Percentiles rank a stretch among this genome's conserved stretches.
phyloP scores from a whole-genome alignment of 257 asterid genomes.

The Orobanche coerulescens region DNA sequence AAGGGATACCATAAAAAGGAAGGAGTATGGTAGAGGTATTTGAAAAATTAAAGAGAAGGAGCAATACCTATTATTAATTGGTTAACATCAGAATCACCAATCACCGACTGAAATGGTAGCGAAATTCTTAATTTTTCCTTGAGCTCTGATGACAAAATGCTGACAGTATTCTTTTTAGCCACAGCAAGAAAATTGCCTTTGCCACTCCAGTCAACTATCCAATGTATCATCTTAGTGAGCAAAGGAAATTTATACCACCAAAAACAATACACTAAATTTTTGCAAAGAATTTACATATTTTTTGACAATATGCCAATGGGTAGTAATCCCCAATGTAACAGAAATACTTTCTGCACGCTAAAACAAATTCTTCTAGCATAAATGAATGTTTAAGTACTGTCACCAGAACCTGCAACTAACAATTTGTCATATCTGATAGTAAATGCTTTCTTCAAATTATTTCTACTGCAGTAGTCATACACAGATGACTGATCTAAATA shows the following conservation, averaged over 20 bases:
- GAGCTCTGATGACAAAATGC: constrained; percentile 50
- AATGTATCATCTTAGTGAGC: constrained; percentile 24
- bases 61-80: constrained; percentile 38
- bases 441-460: neutral
- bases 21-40: constrained; percentile 2
- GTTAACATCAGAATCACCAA: constrained; percentile 49
- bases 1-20: no score
- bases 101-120: constrained; percentile 41
- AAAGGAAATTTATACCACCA: constrained; percentile 15
- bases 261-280: neutral
- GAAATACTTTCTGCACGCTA: neutral
- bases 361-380: neutral
- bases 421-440: constrained; percentile 9
- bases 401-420: neutral
- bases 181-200: constrained; percentile 61
- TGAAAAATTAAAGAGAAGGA: constrained; percentile 9
- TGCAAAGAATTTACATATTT: neutral
- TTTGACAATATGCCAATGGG: neutral
- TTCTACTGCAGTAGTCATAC: constrained; percentile 4
- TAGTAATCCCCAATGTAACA: neutral
- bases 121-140: constrained; percentile 49
- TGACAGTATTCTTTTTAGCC: constrained; percentile 55
- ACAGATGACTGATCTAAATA: neutral
- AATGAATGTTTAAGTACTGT: neutral
- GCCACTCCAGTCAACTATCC: constrained; percentile 77